A percentile compares a stretch with the other conserved stretches of the same genome.
Conservation (phyloP, 108 stramenopile genomes). For the Pseudonitzschia delicatissima region DNA sequence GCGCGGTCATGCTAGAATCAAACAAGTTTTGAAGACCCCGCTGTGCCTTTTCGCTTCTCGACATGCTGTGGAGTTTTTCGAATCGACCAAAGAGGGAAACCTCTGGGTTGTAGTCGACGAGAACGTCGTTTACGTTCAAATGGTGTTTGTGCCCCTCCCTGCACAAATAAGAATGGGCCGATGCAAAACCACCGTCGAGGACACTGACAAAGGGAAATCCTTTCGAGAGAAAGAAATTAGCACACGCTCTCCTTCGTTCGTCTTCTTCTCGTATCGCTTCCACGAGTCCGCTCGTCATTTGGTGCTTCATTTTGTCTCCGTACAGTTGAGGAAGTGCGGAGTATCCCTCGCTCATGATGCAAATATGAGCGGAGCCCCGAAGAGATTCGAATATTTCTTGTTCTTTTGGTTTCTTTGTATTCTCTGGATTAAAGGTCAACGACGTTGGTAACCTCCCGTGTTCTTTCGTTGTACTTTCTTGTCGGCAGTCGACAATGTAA, state of each 20-base stretch:
- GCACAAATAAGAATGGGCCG: slow-evolving; percentile 77
- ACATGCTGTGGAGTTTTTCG: slow-evolving; percentile 57
- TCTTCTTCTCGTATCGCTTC: slow-evolving; percentile 62
- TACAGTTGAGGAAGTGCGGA: slow-evolving; percentile 72
- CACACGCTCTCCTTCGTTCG: slow-evolving; percentile 67
- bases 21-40: slow-evolving; percentile 68
- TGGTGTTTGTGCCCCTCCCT: slow-evolving; percentile 48
- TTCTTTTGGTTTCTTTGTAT: slow-evolving; percentile 53
- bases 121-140: slow-evolving; percentile 47
- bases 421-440: slow-evolving; percentile 63
- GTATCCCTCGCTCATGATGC: slow-evolving; percentile 78
- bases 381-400: slow-evolving; percentile 74
- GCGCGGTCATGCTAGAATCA: slow-evolving; percentile 68
- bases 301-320: slow-evolving; percentile 65
- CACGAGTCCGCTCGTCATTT: slow-evolving; percentile 38
- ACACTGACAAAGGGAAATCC: slow-evolving; percentile 92
- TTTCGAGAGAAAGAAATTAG: slow-evolving; percentile 85
- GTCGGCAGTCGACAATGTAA: slow-evolving; percentile 76
- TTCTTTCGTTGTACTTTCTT: slow-evolving; percentile 48
- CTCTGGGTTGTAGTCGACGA: slow-evolving; percentile 72
- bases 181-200: slow-evolving; percentile 87
- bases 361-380: slow-evolving; percentile 76
- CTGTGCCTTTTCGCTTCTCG: slow-evolving; percentile 65
- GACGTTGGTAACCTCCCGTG: slow-evolving; percentile 82
- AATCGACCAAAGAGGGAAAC: slow-evolving; percentile 72